Base-by-base conservation (phyloP, 2,329 filamentous ascomycete species). In the Aschersonia sp. region DNA sequence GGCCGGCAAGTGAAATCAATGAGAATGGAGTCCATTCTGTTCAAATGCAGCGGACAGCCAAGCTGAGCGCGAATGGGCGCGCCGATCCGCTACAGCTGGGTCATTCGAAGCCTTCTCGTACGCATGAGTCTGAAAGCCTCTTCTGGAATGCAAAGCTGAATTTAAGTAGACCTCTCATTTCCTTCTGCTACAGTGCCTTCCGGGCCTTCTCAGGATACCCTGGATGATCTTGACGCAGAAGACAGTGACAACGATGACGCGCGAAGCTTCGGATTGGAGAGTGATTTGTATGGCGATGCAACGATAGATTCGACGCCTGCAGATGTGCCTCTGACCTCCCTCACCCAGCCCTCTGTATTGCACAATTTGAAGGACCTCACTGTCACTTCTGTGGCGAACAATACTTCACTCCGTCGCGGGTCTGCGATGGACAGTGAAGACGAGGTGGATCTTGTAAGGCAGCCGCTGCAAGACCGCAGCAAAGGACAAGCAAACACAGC, bases 191-290 rank as follows among this genome's bases (percentile, higher is more conserved):
- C 11, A 22, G 14, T 31, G 32, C 30, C 14, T 5, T n/a, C 10
- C 39, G n/a, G 5, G 29, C 32, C 29, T 11, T 30, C 49, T 9
- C 42, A 41, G 32, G 42, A 41, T 5, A 42, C 47, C 12, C 7
- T 12, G 10, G 43, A 29, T n/a, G 37, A 47, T 32, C 31, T n/a
- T 44, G 39, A 48, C 11, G 37, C 47, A 30, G 47, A 52, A 12
- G 54, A 37, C 31, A 58, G 55, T 47, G 63, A 63, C 10, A 50
- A 48, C 11, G 63, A 62, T 41, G 64, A 63, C 47, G 52, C 53
- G 11, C 57, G 61, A 29, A 66, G 64, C 46, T 67, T 67, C 53
- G 56, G 47, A 3, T 56, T 63, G 32, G 64, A 67, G 50, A 64
- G 58, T 46, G 61, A 64, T 45, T 60, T 55, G 43, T 67, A 59